Evolutionary conservation across 2,329 filamentous ascomycete genomes (phyloP).

Genomic region (Alternaria sp.): DNA sequence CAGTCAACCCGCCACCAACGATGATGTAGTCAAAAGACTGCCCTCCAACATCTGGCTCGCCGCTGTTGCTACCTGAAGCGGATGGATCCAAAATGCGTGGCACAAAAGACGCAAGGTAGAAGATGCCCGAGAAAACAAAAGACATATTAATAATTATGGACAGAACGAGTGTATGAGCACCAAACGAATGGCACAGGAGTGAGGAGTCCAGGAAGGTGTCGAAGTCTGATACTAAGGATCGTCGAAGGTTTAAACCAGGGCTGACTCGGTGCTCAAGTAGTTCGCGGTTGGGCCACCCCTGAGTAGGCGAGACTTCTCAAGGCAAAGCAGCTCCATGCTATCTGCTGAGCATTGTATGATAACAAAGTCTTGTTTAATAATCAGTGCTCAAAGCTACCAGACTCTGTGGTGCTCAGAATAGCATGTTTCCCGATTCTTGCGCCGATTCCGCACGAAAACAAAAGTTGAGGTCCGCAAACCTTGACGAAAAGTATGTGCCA

Average conservation of each 20-base stretch:
- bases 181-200: constrained; percentile 9
- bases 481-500: not conserved
- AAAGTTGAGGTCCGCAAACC: not conserved
- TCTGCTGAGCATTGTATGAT: not conserved
- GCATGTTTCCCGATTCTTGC: constrained; percentile 1
- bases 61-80: constrained; percentile 9
- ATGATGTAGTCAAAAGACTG: constrained; percentile 46
- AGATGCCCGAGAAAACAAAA: constrained; percentile 17
- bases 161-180: constrained; percentile 8
- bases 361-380: not conserved
- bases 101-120: constrained; percentile 31
- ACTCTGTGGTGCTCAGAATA: not conserved
- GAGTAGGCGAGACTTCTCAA: constrained; percentile 2
- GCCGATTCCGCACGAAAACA: not conserved
- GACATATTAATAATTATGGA: constrained; percentile 19
- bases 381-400: not conserved
- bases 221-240: not conserved
- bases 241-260: constrained; percentile 13
- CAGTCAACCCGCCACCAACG: constrained; percentile 44
- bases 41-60: constrained; percentile 24
- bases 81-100: constrained; percentile 15
- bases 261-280: not conserved
- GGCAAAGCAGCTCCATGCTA: not conserved
- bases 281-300: constrained; percentile 12
- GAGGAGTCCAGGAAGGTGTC: not conserved